Conservation (phyloP, 371 early-diverging fungal genomes). For the Funneliformis caledonium region DNA sequence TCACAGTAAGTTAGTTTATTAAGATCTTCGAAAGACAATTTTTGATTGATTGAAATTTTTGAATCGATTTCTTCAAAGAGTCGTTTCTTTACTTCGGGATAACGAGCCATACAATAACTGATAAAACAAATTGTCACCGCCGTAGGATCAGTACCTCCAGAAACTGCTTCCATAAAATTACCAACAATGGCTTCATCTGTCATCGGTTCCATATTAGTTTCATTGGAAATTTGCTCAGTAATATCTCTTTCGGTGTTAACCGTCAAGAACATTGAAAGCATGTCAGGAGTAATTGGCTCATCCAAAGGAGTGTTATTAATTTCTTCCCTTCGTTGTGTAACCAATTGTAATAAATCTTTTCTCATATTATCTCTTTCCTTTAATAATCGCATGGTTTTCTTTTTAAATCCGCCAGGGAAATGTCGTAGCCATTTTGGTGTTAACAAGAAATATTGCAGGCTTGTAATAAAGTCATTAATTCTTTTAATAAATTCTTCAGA, state of each 20-base stretch:
- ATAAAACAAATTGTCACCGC: constrained; percentile 18
- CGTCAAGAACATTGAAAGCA: background rate
- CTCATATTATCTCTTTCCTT: background rate
- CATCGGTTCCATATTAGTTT: background rate
- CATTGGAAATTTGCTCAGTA: background rate
- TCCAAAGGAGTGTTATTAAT: background rate
- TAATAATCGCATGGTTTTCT: too few species aligned
- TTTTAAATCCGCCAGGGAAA: too few species aligned
- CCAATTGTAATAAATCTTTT: background rate
- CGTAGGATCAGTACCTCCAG: constrained; percentile 4
- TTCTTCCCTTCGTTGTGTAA: background rate
- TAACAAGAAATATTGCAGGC: too few species aligned
- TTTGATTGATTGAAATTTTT: background rate
- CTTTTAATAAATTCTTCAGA: too few species aligned
- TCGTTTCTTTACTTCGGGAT: constrained; percentile 10
- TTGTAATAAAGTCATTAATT: too few species aligned
- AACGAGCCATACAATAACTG: constrained; percentile 7
- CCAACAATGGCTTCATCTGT: background rate
- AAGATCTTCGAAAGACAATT: background rate
- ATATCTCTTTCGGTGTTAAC: background rate
- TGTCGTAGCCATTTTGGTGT: too few species aligned
- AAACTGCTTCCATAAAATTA: background rate
- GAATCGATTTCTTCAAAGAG: constrained; percentile 2
- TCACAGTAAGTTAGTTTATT: constrained; percentile 6
- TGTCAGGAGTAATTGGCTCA: background rate